Evolutionary conservation across 108 stramenopile species (phyloP).

Genomic region (Skeletonema marinoi): DNA sequence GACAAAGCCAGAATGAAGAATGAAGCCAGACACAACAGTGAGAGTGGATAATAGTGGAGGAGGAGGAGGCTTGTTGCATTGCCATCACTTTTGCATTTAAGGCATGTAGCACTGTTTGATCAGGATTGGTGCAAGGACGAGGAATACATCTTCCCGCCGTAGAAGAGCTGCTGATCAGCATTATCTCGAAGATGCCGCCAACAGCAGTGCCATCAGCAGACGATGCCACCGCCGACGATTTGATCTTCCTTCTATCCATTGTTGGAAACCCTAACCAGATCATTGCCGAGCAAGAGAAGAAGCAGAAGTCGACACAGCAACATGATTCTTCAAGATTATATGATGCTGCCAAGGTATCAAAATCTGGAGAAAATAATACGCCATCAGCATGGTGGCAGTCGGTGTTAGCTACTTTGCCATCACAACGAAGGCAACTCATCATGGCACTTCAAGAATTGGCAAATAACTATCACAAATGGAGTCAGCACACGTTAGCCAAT

Average conservation of each 20-base stretch:
- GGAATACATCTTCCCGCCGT: no score
- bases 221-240: conserved; percentile 22
- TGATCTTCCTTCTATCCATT: conserved; percentile 33
- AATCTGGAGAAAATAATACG: neutral
- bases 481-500: neutral
- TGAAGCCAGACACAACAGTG: no score
- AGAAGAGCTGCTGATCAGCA: neutral
- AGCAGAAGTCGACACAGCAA: neutral
- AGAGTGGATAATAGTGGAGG: no score
- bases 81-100: no score
- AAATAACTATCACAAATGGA: neutral
- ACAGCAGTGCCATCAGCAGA: neutral
- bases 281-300: conserved; percentile 1
- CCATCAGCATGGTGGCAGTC: conserved; percentile 5
- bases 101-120: no score
- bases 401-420: neutral
- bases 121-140: no score
- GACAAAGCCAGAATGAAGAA: no score
- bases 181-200: neutral
- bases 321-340: neutral
- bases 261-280: conserved; percentile 11
- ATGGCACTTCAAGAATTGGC: neutral
- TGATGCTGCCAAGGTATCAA: neutral
- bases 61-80: no score
- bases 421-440: neutral